Conservation (phyloP, 2,329 filamentous ascomycete genomes). For the Ophiostoma australiae region DNA sequence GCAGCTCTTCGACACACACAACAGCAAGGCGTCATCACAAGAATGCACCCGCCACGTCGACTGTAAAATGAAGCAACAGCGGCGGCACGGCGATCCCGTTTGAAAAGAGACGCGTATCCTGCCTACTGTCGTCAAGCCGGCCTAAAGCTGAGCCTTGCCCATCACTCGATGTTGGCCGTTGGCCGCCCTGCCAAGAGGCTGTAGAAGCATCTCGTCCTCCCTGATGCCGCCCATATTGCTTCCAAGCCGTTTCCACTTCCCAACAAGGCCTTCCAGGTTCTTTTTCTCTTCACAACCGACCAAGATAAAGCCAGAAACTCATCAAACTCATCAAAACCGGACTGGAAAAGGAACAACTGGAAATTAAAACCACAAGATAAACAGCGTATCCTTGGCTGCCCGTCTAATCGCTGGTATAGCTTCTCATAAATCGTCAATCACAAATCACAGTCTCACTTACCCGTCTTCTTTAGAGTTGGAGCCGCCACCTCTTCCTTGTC, state of each 20-base stretch:
- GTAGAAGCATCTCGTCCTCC: neutral
- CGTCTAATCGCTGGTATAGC: neutral
- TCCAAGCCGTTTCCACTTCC: neutral
- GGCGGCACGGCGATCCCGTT: neutral
- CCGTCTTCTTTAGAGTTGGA: slow-evolving; percentile 84
- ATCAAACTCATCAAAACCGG: neutral
- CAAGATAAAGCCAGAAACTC: slow-evolving; percentile 3
- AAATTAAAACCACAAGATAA: neutral
- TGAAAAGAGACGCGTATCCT: neutral
- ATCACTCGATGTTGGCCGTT: neutral
- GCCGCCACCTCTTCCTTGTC: slow-evolving; percentile 37
- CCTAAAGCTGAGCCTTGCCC: neutral
- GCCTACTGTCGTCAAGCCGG: neutral
- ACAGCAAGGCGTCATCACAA: neutral
- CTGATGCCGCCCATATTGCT: neutral
- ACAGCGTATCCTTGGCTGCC: neutral
- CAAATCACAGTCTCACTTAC: slow-evolving; percentile 53
- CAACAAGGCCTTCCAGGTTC: neutral
- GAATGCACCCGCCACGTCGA: neutral
- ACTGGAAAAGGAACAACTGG: neutral
- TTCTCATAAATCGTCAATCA: neutral
- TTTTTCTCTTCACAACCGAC: neutral
- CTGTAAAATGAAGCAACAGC: neutral
- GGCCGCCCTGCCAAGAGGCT: neutral
- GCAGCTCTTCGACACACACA: neutral